Evolutionary conservation across 176 grass and related monocot species (phyloP), one percentile per base, ranked within the genome.

Genomic region (Themeda triandra): DNA sequence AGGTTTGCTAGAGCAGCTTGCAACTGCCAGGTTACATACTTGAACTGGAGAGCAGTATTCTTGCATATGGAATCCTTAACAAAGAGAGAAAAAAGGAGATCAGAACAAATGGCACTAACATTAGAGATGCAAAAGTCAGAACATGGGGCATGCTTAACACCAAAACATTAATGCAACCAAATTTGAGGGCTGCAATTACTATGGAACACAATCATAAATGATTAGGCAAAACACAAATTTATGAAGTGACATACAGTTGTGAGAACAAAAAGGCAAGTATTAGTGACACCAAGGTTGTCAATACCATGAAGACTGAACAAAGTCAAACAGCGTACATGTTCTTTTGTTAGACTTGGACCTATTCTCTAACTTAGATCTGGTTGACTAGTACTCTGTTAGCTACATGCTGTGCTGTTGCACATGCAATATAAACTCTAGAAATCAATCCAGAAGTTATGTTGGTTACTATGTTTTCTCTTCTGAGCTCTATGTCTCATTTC

Each of bases 21-120:
- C 82, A 99, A 84, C 65, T 92, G 93, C 96, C 93, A 96, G 46
- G 88, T 92, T 37, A 91, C 91, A 65, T 91, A 96, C 71, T 92
- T 91, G 70, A 93, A 96, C 75, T 98, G 93, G 75, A 98, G 54
- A 39, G 59, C 80, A 67, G 76, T 83, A 66, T 89, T 90, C 29
- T 95, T 86, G 71, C 79, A 76, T 53, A 53, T 69, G 70, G 29
- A 41, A 85, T 90, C 91, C 96, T 98, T 60, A 13, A 87, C 2
- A 1, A 87, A 79, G 53, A 48, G 33, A 59, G 69, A 85, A 31
- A 18, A 67, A 86, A 76, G 32, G 72, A 64, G 19, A 75, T 92
- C n/a, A 91, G 77, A 80, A 62, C 10, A 59, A 74, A 24, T 29
- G 23, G 42, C 49, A 82, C 12, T 37, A 83, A 29, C 36, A 49